Evolutionary conservation across 148 eudicot species (phyloP).

Genomic region (Fagopyrum homotropicum): DNA sequence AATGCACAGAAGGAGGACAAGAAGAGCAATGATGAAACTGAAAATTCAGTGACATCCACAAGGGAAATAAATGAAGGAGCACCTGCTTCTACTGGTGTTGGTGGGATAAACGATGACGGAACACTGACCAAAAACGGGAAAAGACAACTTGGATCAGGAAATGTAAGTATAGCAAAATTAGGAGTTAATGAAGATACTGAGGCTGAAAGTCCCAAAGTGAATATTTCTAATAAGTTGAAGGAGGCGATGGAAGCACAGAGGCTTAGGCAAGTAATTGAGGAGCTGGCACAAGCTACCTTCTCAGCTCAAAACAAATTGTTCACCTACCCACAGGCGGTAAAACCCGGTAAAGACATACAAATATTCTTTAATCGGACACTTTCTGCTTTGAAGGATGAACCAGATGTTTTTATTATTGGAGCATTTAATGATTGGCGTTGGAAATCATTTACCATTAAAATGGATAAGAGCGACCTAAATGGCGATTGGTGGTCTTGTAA

Average conservation of each 20-base stretch:
- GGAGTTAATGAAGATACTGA: not conserved
- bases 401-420: slow-evolving; percentile 71
- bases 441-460: slow-evolving; percentile 65
- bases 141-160: not conserved
- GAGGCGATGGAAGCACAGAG: slow-evolving; percentile 55
- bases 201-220: slow-evolving; percentile 13
- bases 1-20: not conserved
- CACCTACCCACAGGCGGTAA: slow-evolving; percentile 55
- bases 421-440: slow-evolving; percentile 91
- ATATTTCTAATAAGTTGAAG: slow-evolving; percentile 29
- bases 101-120: slow-evolving; percentile 14
- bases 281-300: slow-evolving; percentile 58
- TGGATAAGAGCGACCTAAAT: slow-evolving; percentile 56
- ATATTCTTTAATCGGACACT: slow-evolving; percentile 67
- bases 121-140: not conserved
- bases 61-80: slow-evolving; percentile 23
- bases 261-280: slow-evolving; percentile 43
- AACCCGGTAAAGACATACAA: slow-evolving; percentile 65
- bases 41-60: slow-evolving; percentile 20
- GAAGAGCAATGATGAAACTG: slow-evolving; percentile 9
- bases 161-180: not conserved
- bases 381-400: slow-evolving; percentile 63
- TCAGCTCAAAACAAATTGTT: slow-evolving; percentile 57
- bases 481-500: slow-evolving; percentile 97
- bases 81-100: slow-evolving; percentile 26